Percentiles rank a stretch among this genome's conserved stretches.
Conservation (phyloP, 2,329 filamentous ascomycete species). For the Mollisiaceae sp. region DNA sequence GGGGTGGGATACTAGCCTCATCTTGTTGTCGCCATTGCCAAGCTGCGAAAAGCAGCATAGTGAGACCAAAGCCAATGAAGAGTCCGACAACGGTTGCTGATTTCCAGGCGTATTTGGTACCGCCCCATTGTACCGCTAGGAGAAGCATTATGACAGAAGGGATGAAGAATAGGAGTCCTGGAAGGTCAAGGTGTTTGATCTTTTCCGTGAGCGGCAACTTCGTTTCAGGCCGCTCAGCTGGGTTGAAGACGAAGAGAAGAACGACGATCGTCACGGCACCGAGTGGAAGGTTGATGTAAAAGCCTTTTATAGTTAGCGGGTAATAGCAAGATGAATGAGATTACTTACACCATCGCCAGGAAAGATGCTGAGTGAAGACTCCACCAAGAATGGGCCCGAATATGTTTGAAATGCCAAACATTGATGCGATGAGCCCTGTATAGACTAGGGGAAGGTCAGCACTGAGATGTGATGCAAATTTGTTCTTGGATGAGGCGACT, state of each 20-base stretch:
- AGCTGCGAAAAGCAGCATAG: conserved; percentile 34
- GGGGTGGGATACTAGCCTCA: conserved; percentile 45
- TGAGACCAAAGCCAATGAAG: conserved; percentile 37
- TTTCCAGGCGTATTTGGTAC: conserved; percentile 37
- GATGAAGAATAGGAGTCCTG: conserved; percentile 42
- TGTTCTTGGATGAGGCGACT: neutral
- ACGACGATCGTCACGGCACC: conserved; percentile 43
- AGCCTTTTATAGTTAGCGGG: conserved; percentile 26
- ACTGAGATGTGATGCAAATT: neutral
- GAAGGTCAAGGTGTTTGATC: conserved; percentile 44
- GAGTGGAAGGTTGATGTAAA: conserved; percentile 49
- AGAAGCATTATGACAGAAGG: conserved; percentile 40
- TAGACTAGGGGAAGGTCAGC: conserved; percentile 22
- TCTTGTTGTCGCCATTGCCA: conserved; percentile 45
- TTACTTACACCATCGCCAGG: conserved; percentile 43
- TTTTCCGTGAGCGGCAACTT: conserved; percentile 26
- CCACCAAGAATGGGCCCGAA: conserved; percentile 43
- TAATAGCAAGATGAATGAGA: conserved; percentile 19
- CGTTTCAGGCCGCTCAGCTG: conserved; percentile 12
- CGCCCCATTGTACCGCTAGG: conserved; percentile 42
- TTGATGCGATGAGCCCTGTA: conserved; percentile 28
- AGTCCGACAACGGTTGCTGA: conserved; percentile 43
- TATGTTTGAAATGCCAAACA: conserved; percentile 32
- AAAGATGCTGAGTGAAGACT: conserved; percentile 43
- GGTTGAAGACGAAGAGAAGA: conserved; percentile 49